Base-by-base conservation (phyloP, 2,329 filamentous ascomycete species). In the Diplocarpon rosae region DNA sequence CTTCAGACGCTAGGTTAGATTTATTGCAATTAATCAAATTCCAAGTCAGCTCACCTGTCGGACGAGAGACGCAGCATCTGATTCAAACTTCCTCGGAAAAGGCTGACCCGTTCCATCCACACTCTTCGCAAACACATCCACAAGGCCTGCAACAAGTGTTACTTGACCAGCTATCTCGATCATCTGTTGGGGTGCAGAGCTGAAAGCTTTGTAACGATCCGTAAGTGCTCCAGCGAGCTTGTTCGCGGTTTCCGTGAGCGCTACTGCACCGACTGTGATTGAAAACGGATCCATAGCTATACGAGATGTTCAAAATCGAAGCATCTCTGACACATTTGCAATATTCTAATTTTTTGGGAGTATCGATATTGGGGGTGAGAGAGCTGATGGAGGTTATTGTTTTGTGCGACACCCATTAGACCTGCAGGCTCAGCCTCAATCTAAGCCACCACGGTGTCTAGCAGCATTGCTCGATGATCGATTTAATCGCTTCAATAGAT, bases 161-260 rank as follows among this genome's bases (percentile, higher is more conserved):
- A 50, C 17, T n/a, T 50, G 44, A 13, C 45, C 39, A 8, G 48
- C 48, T 14, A 50, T 45, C 35, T 50, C 48, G 8, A 42, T 30
- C 48, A 50, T 47, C 20, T 47, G 37, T 37, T 36, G 41, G 14
- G 48, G 48, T 3, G 48, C 48, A n/a, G 48, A 50, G 32, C 35
- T 45, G 42, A 50, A 50, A 12, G 48, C 44, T 39, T 41, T 29
- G 28, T 47, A 50, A 1, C 48, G 34, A 32, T 50, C 48, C 34
- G 42, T 45, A 13, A 50, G 38, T 7, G 41, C 33, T 12, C 32
- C 34, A n/a, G 48, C 45, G 27, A 50, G 36, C 36, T 50, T 47
- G 35, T 50, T 50, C 2, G 44, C 48, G 1, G 37, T 32, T 27
- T 50, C 48, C 4, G 41, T 39, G n/a, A 50, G 48, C 4, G 37